Base-by-base conservation (phyloP, 164 flowering plant species). In the Houttuynia cordata region DNA sequence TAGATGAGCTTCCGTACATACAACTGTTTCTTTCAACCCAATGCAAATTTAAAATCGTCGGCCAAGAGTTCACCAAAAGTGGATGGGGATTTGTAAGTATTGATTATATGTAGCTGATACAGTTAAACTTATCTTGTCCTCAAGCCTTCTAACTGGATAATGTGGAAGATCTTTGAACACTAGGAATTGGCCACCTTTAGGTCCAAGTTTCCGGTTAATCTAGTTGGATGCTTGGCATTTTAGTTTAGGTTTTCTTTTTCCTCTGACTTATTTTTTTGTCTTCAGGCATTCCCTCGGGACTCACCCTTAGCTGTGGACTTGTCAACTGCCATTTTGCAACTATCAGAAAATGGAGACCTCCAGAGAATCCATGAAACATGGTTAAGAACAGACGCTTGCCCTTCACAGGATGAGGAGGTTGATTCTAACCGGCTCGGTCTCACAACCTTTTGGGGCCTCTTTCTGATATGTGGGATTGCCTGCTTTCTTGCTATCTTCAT, bases 271-370 rank as follows among this genome's bases (percentile, higher is more conserved):
- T 7, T 10, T 20, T 13, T 51, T 69, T 45, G n/a, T 51, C 52
- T 0, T 64, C 50, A 91, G 94, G 94, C 92, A 65, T 91, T 91
- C 75, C 92, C 84, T 1, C 74, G 83, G 53, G 96, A 85, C 70
- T 91, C 96, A 55, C 87, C 91, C 4, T 66, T 91, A 53, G 85
- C 93, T 0, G 55, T 83, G 30, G 98, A 91, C 69, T 63, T 88
- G 84, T 87, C 96, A 24, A 91, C 96, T n/a, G 95, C 96, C 56
- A 81, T 91, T 24, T 70, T 91, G n/a, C 58, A 71, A 15, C 71
- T 91, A 17, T 83, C 96, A 1, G 98, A 91, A 67, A 81, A 77
- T 24, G 96, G 98, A 0, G 81, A 81, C 21, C 93, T 91, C 47
- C 85, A 88, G 68, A 81, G 78, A 65, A 85, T 91, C 52, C 88